phyloP scores from a whole-genome alignment of 768 basidiomycete genomes.

The Tylopilus intermedius region DNA sequence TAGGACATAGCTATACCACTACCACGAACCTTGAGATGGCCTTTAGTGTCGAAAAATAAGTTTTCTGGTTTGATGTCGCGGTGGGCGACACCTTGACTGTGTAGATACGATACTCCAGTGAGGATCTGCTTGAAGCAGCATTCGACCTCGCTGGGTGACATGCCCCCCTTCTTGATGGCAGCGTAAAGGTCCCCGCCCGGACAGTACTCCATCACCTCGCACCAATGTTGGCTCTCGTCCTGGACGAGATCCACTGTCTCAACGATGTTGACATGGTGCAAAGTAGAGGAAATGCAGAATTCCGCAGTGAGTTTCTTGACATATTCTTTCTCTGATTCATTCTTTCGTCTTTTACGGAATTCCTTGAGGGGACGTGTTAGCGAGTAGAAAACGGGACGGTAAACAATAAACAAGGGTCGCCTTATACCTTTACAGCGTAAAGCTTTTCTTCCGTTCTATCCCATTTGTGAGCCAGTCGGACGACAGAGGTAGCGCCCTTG shows the following conservation, averaged over 20 bases:
- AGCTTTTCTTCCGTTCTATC: conserved; percentile 94
- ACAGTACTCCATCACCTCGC: conserved; percentile 99
- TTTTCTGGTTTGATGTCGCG: conserved; percentile 99
- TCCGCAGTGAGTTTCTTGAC: conserved; percentile 99
- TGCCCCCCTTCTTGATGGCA: conserved; percentile 94
- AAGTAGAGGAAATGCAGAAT: conserved; percentile 95
- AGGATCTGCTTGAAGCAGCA: conserved; percentile 98
- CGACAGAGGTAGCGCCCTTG: conserved; percentile 97
- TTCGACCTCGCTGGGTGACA: conserved; percentile 90
- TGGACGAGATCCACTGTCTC: conserved; percentile 99
- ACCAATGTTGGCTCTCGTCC: conserved; percentile 95
- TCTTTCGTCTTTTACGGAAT: conserved; percentile 96
- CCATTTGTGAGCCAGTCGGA: conserved; percentile 97
- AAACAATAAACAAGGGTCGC: neutral
- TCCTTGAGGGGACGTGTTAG: conserved; percentile 50
- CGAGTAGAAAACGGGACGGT: neutral
- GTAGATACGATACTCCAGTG: conserved; percentile 82
- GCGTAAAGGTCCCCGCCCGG: conserved; percentile 98
- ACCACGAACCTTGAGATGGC: conserved; percentile 80
- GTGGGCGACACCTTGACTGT: conserved; percentile 95
- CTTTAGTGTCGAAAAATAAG: conserved; percentile 86
- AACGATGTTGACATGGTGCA: conserved; percentile 92
- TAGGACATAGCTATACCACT: neutral
- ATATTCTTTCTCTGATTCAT: conserved; percentile 98
- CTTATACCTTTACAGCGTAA: conserved; percentile 90